phyloP scores from a whole-genome alignment of 2,329 filamentous ascomycete genomes.

The Neofusicoccum sp. region DNA sequence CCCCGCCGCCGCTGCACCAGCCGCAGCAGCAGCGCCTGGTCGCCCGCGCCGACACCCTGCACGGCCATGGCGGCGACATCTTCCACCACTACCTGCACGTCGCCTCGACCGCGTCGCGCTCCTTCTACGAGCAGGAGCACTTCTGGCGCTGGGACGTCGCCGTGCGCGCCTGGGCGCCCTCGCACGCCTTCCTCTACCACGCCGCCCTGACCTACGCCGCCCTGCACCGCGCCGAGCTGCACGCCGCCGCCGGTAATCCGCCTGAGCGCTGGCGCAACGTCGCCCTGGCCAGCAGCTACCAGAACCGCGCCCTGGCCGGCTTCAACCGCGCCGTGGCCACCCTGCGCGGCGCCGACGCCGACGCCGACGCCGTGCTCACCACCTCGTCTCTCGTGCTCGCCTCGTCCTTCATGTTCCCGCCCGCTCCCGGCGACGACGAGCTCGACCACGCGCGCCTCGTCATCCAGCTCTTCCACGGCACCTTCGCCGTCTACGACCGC shows the following conservation, averaged over 20 bases:
- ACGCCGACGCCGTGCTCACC: not conserved
- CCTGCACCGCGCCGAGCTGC: not conserved
- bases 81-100: conserved; percentile 6
- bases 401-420: not conserved
- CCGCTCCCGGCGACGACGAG: not conserved
- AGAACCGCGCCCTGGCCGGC: not conserved
- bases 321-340: not conserved
- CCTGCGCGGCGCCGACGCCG: not conserved
- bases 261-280: not conserved
- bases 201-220: conserved; percentile 2
- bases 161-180: not conserved
- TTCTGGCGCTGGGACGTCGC: conserved; percentile 2
- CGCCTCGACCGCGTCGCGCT: not conserved
- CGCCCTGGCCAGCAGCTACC: not conserved
- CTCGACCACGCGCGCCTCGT: not conserved
- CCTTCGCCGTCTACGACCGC: not conserved
- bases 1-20: not conserved
- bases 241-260: not conserved
- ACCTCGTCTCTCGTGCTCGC: not conserved
- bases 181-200: conserved; percentile 5
- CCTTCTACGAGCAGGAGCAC: not conserved
- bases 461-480: not conserved
- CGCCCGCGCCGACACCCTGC: not conserved
- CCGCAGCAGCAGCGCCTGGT: not conserved
- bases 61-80: not conserved